Evolutionary conservation across 2,329 filamentous ascomycete species (phyloP).

Genomic region (Phialophora verrucosa): DNA sequence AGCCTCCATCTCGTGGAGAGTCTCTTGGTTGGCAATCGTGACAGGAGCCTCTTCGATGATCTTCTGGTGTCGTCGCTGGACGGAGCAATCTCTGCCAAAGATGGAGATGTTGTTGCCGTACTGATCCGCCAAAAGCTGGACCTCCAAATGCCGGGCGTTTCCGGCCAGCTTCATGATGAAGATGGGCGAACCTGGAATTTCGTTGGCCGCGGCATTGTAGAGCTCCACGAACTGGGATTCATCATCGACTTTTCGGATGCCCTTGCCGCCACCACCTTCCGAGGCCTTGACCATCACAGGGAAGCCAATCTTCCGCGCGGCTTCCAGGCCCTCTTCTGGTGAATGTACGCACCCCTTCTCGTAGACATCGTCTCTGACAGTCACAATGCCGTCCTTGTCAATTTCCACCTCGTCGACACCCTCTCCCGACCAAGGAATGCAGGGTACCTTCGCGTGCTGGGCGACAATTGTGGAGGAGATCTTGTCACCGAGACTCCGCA

Average conservation of each 20-base stretch:
- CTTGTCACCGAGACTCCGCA: slow-evolving; percentile 99
- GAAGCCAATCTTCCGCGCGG: slow-evolving; percentile 90
- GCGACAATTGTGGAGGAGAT: slow-evolving; percentile 99
- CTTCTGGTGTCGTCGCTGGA: slow-evolving; percentile 98
- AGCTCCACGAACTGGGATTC: slow-evolving; percentile 84
- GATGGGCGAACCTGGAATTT: slow-evolving; percentile 97
- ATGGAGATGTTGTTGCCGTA: slow-evolving; percentile 99
- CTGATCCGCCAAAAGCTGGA: slow-evolving; percentile 95
- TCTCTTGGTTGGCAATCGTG: slow-evolving; percentile 86
- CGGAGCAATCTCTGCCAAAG: slow-evolving; percentile 97
- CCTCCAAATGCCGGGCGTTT: slow-evolving; percentile 94
- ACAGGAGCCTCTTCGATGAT: slow-evolving; percentile 99
- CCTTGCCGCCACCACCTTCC: slow-evolving; percentile 98
- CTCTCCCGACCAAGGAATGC: slow-evolving; percentile 98
- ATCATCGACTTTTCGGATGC: slow-evolving; percentile 90
- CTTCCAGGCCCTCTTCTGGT: slow-evolving; percentile 85
- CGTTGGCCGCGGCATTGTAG: slow-evolving; percentile 94
- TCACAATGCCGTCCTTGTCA: slow-evolving; percentile 85
- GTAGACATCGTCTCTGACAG: slow-evolving; percentile 84
- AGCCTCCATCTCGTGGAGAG: slow-evolving; percentile 95
- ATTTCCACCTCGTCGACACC: slow-evolving; percentile 82
- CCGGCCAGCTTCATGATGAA: slow-evolving; percentile 99
- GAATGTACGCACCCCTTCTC: slow-evolving; percentile 88
- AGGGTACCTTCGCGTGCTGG: slow-evolving; percentile 93
- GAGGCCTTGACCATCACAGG: slow-evolving; percentile 99